Evolutionary conservation across 805 yeast species (phyloP), one percentile per base, ranked within the genome.

Genomic region (Suhomyces pyralidae): DNA sequence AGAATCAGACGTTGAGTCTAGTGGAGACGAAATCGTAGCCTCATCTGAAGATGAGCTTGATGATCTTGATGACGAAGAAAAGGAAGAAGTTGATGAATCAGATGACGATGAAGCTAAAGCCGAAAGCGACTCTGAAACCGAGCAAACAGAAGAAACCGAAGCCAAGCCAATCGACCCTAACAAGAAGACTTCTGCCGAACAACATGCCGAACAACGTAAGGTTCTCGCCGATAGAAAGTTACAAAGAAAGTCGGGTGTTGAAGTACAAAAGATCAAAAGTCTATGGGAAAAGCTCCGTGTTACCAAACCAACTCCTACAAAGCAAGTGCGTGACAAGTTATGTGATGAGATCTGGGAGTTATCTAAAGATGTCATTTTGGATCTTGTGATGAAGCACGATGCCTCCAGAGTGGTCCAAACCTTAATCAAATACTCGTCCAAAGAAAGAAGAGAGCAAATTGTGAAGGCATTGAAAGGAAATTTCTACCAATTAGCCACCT

Each of bases 371-470:
- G 83, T 85, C 49, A 80, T 91, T 52, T 81, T 82, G 56, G 97
- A 93, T 62, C 79, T 93, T 59, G 97, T 93, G 32, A 70, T 93
- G 74, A 91, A 94, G 76, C 99, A 93, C 67, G 98, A 93, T 77
- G 93, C 97, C 8, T 90, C 97, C 22, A 83, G 99, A 74, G 93
- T 93, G 51, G 96, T 93, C 42, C 99, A 93, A 73, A 91, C 97
- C 1, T 80, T 93, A 59, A 85, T 93, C 55, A 93, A 93, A 69
- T 90, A 88, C 67, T 85, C 94, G 10, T 77, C 87, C 38, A 89
- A 86, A 64, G 89, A 84, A 49, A 84, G 91, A 74, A 83, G 97
- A 73, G 86, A 83, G 24, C 76, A 76, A 22, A 83, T 93, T 56
- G 85, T 86, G 15, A 60, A 69, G 50, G 77, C 91, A 2, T 76